phyloP scores from a whole-genome alignment of 441 rosid genomes.

The Mallotus japonicus region DNA sequence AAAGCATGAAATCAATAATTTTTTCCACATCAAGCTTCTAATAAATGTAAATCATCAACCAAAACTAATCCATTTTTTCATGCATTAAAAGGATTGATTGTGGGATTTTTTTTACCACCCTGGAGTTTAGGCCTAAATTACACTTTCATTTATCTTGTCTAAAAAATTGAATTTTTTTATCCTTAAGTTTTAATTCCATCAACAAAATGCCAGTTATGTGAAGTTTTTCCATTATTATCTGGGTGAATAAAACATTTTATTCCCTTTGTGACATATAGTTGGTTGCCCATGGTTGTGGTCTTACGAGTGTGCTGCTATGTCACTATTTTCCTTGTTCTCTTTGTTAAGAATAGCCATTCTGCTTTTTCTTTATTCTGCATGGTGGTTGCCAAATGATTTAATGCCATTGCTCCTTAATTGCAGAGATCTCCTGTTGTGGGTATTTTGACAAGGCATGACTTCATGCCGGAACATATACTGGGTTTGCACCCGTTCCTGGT shows the following conservation, averaged over 20 bases:
- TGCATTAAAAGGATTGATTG: not conserved
- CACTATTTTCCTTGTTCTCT: not conserved
- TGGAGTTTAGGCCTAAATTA: too few species aligned
- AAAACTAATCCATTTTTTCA: not conserved
- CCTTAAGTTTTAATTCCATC: too few species aligned
- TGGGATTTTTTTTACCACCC: not conserved
- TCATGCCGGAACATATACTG: conserved; percentile 79
- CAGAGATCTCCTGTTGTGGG: conserved; percentile 78
- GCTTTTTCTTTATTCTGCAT: not conserved
- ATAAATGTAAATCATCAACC: not conserved
- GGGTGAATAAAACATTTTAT: too few species aligned
- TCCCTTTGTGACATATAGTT: not conserved
- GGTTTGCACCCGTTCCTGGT: conserved; percentile 53
- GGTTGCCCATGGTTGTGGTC: not conserved
- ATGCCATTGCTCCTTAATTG: conserved; percentile 22
- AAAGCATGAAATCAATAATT: not conserved
- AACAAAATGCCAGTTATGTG: too few species aligned
- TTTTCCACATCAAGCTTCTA: not conserved
- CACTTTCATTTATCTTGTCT: too few species aligned
- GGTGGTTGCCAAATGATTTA: not conserved
- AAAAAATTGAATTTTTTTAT: too few species aligned
- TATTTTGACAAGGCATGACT: conserved; percentile 82
- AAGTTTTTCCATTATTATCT: too few species aligned
- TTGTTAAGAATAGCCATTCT: not conserved
- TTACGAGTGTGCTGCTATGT: not conserved